A percentile compares a stretch with the other conserved stretches of the same genome.
These are phyloP conservation scores for Populus trichocarpa DNA, from an alignment of 441 rosid species.

Conservation along the genomic window DNA sequence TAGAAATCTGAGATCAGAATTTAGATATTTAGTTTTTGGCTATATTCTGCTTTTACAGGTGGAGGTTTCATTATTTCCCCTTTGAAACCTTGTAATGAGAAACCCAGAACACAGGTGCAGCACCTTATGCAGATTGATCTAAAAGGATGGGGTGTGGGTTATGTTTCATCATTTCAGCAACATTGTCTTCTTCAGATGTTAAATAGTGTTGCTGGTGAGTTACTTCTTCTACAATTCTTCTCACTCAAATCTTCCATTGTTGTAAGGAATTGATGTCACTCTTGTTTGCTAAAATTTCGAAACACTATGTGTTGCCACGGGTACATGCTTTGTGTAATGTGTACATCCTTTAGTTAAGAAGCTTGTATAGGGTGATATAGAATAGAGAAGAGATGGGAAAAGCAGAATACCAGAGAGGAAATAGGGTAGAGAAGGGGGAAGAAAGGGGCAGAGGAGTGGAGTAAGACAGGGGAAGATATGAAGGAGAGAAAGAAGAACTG, in stretches of 20 bases:
- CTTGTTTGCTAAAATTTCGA: background rate
- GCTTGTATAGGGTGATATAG: background rate
- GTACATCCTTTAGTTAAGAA: background rate
- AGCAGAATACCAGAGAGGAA: background rate
- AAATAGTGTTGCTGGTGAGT: slow-evolving; percentile 94
- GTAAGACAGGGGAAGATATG: background rate
- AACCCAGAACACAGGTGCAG: slow-evolving; percentile 91
- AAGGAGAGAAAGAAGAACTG: background rate
- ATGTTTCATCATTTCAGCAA: slow-evolving; percentile 90
- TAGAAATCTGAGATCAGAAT: slow-evolving; percentile 5
- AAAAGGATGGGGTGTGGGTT: slow-evolving; percentile 98
- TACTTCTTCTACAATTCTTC: slow-evolving; percentile 13
- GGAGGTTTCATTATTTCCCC: slow-evolving; percentile 98
- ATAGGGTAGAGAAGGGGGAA: background rate
- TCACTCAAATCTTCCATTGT: background rate
- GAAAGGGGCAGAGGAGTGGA: background rate
- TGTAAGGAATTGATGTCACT: background rate
- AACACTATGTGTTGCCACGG: background rate
- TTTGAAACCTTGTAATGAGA: slow-evolving; percentile 77
- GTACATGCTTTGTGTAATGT: background rate
- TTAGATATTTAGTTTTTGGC: background rate
- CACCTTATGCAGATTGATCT: slow-evolving; percentile 97
- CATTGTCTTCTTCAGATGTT: slow-evolving; percentile 98
- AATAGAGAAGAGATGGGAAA: background rate
- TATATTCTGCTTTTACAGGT: slow-evolving; percentile 48